A percentile compares a stretch with the other conserved stretches of the same genome.
phyloP scores from a whole-genome alignment of 225 moss, liverwort and hornwort species.

The Marchantia paleacea region DNA sequence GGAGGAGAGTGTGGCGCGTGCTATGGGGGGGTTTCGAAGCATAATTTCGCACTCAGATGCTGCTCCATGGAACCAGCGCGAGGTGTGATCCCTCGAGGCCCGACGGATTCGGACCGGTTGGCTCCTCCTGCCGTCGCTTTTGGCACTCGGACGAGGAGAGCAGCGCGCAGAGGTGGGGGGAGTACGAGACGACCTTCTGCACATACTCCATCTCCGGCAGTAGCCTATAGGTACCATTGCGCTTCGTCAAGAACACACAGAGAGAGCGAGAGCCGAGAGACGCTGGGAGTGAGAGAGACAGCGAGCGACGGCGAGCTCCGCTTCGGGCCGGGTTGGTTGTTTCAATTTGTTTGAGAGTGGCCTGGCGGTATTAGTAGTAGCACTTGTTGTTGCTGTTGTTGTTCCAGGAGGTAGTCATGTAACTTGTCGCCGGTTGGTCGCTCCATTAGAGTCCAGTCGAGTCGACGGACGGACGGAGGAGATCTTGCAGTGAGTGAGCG shows the following conservation, averaged over 20 bases:
- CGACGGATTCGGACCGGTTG: not conserved
- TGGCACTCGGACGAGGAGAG: not conserved
- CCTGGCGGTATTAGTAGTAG: no score
- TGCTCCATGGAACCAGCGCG: not conserved
- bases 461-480: no score
- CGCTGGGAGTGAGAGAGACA: no score
- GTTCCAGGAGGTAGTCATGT: no score
- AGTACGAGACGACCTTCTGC: not conserved
- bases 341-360: no score
- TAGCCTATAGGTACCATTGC: slow-evolving; percentile 2
- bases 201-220: not conserved
- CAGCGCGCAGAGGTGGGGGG: not conserved
- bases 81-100: not conserved
- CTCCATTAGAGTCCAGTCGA: no score
- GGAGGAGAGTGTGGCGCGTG: not conserved
- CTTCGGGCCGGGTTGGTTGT: no score
- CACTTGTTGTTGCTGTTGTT: no score
- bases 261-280: not conserved
- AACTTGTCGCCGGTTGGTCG: no score
- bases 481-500: no score
- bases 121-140: not conserved
- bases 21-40: not conserved
- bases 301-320: no score
- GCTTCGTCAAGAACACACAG: not conserved
- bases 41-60: not conserved